Conservation (phyloP, 768 basidiomycete genomes). For the Tubosaeta brunneosetosa region DNA sequence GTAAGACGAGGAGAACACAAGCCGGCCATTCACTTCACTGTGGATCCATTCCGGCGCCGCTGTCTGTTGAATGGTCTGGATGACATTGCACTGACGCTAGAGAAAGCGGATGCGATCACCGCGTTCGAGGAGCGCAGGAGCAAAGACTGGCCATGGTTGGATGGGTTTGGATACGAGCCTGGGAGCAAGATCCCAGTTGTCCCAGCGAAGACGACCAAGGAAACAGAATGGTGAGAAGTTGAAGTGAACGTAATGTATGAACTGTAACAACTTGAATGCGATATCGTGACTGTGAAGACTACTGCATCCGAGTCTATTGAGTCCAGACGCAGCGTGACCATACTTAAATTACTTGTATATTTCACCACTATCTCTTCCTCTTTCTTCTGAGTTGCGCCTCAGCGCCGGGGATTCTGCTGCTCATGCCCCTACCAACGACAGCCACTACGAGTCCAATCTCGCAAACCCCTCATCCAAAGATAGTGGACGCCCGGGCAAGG, state of each 20-base stretch:
- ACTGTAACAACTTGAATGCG: not conserved
- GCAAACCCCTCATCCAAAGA: conserved; percentile 15
- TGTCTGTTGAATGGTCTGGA: conserved; percentile 95
- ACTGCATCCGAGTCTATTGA: conserved; percentile 18
- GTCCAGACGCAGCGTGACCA: too few species aligned
- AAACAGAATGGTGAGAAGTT: conserved; percentile 65
- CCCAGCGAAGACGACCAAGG: conserved; percentile 36
- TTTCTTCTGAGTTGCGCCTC: conserved; percentile 1
- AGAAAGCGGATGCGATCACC: conserved; percentile 67
- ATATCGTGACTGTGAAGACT: conserved; percentile 2
- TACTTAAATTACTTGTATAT: too few species aligned
- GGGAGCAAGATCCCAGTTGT: conserved; percentile 66
- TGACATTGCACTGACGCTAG: conserved; percentile 92
- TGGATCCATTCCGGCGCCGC: conserved; percentile 88
- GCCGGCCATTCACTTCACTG: conserved; percentile 66
- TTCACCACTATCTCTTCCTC: not conserved
- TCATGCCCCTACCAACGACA: conserved; percentile 15
- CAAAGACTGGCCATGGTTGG: conserved; percentile 89
- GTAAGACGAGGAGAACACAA: conserved; percentile 73
- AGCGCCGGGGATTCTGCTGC: conserved; percentile 1
- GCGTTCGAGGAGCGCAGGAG: conserved; percentile 77
- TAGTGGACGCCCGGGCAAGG: conserved; percentile 7
- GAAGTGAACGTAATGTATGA: not conserved
- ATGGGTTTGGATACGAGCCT: conserved; percentile 83
- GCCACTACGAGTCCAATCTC: conserved; percentile 9